Conservation (phyloP, 345 rosid genomes). For the Murraya paniculata region DNA sequence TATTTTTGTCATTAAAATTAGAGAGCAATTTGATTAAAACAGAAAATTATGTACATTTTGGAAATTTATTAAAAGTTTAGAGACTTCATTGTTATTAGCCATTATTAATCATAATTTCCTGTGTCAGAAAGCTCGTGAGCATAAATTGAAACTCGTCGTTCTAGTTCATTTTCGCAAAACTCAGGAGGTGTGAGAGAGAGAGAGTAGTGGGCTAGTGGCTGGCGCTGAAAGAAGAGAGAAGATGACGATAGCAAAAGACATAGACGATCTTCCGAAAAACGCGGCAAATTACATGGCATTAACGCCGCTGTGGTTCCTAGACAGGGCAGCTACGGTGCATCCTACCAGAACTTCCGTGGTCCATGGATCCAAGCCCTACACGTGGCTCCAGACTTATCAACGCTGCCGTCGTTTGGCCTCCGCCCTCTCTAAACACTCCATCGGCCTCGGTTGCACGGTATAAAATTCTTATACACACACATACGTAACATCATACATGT, state of each 20-base stretch:
- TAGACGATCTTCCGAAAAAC: conserved; percentile 81
- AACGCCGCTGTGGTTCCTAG: conserved; percentile 87
- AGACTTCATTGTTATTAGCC: no score
- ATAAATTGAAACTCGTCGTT: no score
- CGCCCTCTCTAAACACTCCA: conserved; percentile 58
- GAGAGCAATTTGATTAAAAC: no score
- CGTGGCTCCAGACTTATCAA: conserved; percentile 77
- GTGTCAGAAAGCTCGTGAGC: no score
- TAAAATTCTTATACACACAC: no score
- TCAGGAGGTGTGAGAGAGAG: no score
- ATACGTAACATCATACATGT: no score
- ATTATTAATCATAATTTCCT: no score
- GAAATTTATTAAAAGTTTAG: no score
- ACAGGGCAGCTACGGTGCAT: conserved; percentile 79
- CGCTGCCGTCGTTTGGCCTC: conserved; percentile 91
- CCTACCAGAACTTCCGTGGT: conserved; percentile 65
- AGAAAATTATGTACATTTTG: fast-evolving
- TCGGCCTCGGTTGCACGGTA: conserved; percentile 81
- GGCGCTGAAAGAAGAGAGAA: neutral
- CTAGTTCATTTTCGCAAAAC: no score
- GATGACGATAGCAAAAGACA: conserved; percentile 45
- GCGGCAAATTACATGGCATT: conserved; percentile 80
- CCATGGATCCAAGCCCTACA: conserved; percentile 63
- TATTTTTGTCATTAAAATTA: no score
- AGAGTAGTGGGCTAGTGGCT: no score